Conservation (phyloP, 2,329 filamentous ascomycete species). For the Cytospora chrysosperma region DNA sequence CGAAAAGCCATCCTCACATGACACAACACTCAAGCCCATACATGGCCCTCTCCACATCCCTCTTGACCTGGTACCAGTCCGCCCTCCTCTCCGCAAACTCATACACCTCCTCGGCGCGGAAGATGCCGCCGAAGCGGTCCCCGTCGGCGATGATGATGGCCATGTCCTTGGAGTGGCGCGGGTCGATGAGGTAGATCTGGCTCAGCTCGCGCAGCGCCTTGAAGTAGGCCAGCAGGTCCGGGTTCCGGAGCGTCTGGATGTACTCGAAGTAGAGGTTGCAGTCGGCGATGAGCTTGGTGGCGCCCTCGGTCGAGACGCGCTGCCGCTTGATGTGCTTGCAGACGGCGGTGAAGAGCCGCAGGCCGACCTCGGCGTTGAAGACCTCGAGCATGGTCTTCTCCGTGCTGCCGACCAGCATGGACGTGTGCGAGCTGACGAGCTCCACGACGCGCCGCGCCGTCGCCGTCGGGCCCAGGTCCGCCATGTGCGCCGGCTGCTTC, state of each 20-base stretch:
- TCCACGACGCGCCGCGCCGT: constrained; percentile 81
- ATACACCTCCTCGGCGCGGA: constrained; percentile 93
- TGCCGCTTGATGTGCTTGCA: constrained; percentile 98
- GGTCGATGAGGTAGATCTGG: constrained; percentile 92
- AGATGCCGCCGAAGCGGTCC: constrained; percentile 87
- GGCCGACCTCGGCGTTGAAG: constrained; percentile 95
- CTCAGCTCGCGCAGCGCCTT: constrained; percentile 85
- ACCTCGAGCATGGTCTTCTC: constrained; percentile 98
- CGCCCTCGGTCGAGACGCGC: constrained; percentile 83
- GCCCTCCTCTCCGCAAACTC: constrained; percentile 92
- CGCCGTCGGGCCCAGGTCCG: constrained; percentile 70
- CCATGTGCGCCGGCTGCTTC: constrained; percentile 40
- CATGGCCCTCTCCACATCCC: constrained; percentile 92
- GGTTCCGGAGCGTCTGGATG: constrained; percentile 77
- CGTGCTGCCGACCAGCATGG: constrained; percentile 90
- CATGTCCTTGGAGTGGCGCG: constrained; percentile 86
- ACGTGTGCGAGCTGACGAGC: constrained; percentile 83
- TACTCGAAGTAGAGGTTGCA: constrained; percentile 93
- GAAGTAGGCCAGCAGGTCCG: constrained; percentile 85
- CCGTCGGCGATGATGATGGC: constrained; percentile 91
- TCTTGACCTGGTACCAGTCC: constrained; percentile 91
- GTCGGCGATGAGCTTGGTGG: constrained; percentile 91
- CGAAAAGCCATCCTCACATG: constrained; percentile 65
- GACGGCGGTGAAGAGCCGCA: constrained; percentile 84
- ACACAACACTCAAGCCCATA: constrained; percentile 86